phyloP scores from a whole-genome alignment of 1,284 basidiomycete genomes.

The Trichosporon sp. region DNA sequence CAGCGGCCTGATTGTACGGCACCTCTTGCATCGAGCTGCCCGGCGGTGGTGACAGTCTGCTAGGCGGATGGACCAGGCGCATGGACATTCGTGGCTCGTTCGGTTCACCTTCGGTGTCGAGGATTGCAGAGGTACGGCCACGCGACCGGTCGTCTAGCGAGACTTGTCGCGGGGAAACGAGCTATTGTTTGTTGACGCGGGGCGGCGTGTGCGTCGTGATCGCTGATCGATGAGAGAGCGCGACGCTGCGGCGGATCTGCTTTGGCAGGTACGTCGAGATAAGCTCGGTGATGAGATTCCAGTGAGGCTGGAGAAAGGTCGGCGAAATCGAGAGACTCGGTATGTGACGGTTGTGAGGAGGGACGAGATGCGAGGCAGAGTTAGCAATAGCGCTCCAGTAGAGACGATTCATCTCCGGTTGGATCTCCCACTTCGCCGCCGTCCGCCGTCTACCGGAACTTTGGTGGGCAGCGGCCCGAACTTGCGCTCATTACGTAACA shows the following conservation, averaged over 20 bases:
- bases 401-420: background rate
- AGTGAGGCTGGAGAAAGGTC: background rate
- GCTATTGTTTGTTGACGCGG: background rate
- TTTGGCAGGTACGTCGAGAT: background rate
- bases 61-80: conserved; percentile 27
- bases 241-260: background rate
- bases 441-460: background rate
- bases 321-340: background rate
- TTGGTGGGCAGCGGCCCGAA: background rate
- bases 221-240: too few relatives aligned
- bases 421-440: background rate
- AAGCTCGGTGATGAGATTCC: background rate
- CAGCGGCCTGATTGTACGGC: background rate
- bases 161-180: background rate
- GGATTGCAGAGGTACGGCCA: background rate
- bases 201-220: background rate
- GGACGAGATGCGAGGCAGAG: background rate
- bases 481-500: background rate
- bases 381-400: background rate
- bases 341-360: conserved; percentile 1
- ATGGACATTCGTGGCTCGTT: background rate
- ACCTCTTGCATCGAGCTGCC: conserved; percentile 18
- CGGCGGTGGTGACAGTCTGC: conserved; percentile 33
- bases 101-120: background rate
- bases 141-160: background rate